A percentile compares a stretch with the other conserved stretches of the same genome.
These are phyloP conservation scores for Phytophthora constricta DNA, from an alignment of 352 stramenopile genomes.

Conservation along the genomic window DNA sequence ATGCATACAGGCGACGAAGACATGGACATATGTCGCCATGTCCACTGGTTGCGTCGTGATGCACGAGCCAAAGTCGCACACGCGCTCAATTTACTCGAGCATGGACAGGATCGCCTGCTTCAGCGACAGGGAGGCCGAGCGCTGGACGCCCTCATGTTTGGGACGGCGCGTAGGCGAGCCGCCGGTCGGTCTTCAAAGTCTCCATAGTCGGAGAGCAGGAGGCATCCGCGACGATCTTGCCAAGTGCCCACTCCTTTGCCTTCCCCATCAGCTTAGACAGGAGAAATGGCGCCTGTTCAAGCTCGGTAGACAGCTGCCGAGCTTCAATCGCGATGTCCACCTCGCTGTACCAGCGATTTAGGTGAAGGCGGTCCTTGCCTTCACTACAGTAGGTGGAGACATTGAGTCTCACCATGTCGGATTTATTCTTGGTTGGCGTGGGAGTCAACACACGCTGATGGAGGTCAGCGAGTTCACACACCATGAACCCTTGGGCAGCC, in stretches of 20 bases:
- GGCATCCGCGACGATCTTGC: background rate
- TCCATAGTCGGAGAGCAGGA: background rate
- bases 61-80: conserved; percentile 1
- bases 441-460: no score
- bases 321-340: conserved; percentile 28
- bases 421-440: conserved; percentile 20
- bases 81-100: background rate
- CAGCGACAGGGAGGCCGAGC: background rate
- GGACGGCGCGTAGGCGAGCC: background rate
- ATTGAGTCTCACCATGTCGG: conserved; percentile 33
- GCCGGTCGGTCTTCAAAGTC: background rate
- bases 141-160: background rate
- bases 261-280: conserved; percentile 18
- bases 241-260: background rate
- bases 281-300: conserved; percentile 2
- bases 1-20: background rate
- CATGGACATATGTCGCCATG: conserved; percentile 5
- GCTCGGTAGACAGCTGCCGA: conserved; percentile 16
- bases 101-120: background rate
- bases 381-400: conserved; percentile 34
- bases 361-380: conserved; percentile 2
- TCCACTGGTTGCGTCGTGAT: conserved; percentile 2
- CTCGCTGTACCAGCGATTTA: conserved; percentile 9
- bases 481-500: background rate
- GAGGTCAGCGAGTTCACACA: conserved; percentile 17